Conservation (phyloP, 192 early-diverging fungal species). For the Rhizoclosmatium sp. region DNA sequence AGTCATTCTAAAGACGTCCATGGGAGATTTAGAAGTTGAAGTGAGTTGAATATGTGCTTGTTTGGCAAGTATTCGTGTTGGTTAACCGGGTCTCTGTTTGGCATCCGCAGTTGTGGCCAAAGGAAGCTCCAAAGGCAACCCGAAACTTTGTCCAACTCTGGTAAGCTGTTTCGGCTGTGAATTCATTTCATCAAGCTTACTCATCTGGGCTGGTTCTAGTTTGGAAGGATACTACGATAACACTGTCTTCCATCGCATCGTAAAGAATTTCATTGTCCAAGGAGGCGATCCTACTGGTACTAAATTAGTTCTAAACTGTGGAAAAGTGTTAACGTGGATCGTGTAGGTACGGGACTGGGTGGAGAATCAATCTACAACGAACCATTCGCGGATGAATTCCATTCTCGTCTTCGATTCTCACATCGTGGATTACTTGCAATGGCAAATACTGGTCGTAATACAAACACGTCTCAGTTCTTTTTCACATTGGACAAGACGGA, state of each 20-base stretch:
- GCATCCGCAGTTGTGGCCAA: constrained; percentile 72
- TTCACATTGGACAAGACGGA: constrained; percentile 86
- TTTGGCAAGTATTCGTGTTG: not conserved
- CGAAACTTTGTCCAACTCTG: constrained; percentile 96
- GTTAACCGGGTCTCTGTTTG: not conserved
- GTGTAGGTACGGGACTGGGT: constrained; percentile 64
- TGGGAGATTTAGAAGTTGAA: constrained; percentile 89
- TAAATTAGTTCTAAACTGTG: not conserved
- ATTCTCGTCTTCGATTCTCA: constrained; percentile 88
- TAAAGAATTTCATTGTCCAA: constrained; percentile 92
- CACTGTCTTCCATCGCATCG: constrained; percentile 89
- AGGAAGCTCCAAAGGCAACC: constrained; percentile 88
- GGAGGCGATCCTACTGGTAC: constrained; percentile 91
- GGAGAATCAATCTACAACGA: constrained; percentile 88
- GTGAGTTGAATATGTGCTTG: constrained; percentile 41
- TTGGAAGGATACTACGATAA: constrained; percentile 89
- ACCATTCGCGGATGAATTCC: constrained; percentile 91
- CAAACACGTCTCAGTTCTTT: constrained; percentile 94
- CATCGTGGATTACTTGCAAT: constrained; percentile 88
- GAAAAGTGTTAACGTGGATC: not conserved
- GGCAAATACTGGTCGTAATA: constrained; percentile 83
- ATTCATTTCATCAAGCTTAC: not conserved
- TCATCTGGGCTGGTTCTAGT: constrained; percentile 32
- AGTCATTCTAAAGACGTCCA: constrained; percentile 84
- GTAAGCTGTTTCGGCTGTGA: constrained; percentile 22